Conservation (phyloP, 495 filamentous ascomycete genomes). For the Parachaetomium inaequale region DNA sequence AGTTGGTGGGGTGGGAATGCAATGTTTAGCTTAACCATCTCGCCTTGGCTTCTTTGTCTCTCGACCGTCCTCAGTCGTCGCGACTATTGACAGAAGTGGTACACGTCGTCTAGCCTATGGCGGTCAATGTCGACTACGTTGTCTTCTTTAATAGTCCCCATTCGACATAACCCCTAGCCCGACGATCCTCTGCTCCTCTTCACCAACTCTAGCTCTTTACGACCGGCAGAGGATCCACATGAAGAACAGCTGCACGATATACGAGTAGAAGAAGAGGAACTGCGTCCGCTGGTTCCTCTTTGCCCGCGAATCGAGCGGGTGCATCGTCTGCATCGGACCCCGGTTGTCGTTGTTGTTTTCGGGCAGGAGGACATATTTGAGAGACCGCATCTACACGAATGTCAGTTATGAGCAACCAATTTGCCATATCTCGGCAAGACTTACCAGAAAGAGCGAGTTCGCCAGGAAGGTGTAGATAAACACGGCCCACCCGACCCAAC, state of each 20-base stretch:
- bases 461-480: slow-evolving; percentile 89
- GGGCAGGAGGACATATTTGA: slow-evolving; percentile 93
- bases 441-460: slow-evolving; percentile 92
- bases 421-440: slow-evolving; percentile 22
- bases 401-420: slow-evolving; percentile 22
- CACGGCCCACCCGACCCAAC: slow-evolving; percentile 82
- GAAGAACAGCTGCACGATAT: slow-evolving; percentile 86
- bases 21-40: too few relatives aligned
- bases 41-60: too few relatives aligned
- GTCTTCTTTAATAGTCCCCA: too few relatives aligned
- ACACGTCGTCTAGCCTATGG: too few relatives aligned
- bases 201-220: slow-evolving; percentile 2
- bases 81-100: too few relatives aligned
- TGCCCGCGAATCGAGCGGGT: slow-evolving; percentile 57
- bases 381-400: slow-evolving; percentile 69
- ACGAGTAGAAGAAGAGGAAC: slow-evolving; percentile 94
- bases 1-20: too few relatives aligned
- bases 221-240: slow-evolving; percentile 80
- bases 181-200: background rate
- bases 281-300: slow-evolving; percentile 88
- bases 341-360: slow-evolving; percentile 67
- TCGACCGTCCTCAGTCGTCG: too few relatives aligned
- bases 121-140: too few relatives aligned
- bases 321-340: slow-evolving; percentile 70
- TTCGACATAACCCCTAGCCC: background rate